Base-by-base conservation (phyloP, 2,329 filamentous ascomycete genomes). In the Colletotrichum tropicicola region DNA sequence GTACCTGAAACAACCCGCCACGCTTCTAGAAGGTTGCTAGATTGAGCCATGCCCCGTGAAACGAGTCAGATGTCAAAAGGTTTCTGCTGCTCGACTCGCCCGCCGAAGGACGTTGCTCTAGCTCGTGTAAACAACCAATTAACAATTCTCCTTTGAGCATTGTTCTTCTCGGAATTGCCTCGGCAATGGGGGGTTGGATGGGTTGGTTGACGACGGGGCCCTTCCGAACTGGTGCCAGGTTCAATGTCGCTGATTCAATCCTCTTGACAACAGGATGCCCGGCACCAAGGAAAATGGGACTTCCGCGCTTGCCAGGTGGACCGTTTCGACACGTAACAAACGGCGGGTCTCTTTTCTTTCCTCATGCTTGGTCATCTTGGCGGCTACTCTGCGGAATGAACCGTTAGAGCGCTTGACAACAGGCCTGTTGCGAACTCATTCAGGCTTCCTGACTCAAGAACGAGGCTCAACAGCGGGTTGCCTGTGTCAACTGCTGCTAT, bases 21-120 rank as follows among this genome's bases (percentile, higher is more conserved):
- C 21, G 43, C 57, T 65, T 65, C 61, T 65, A 61, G 61, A 65
- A 65, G 57, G 35, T 49, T 65, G 21, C 61, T 35, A 43, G 27
- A 37, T 61, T 61, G n/a, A 52, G 61, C 21, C 25, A 19, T 32
- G 21, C 23, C 47, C 27, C 17, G 17, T 44, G 35, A 56, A 65
- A 45, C 61, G 61, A 65, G 61, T 61, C 57, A 55, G 49, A 54
- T 28, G 41, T 15, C 30, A 37, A 23, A 49, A 19, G 32, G 43
- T 25, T 32, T 23, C 44, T 43, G 27, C 21, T 13, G n/a, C 39
- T 28, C 41, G 39, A 39, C 41, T 37, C 45, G 21, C 32, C 19
- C 23, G 56, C 43, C 25, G 32, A 45, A 35, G 25, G 12, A 15
- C 32, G 32, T 5, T 35, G 32, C 12, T 35, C 12, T 13, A 35